A percentile compares a stretch with the other conserved stretches of the same genome.
phyloP scores from a whole-genome alignment of 2,329 filamentous ascomycete genomes.

The Colletotrichum caudatum region DNA sequence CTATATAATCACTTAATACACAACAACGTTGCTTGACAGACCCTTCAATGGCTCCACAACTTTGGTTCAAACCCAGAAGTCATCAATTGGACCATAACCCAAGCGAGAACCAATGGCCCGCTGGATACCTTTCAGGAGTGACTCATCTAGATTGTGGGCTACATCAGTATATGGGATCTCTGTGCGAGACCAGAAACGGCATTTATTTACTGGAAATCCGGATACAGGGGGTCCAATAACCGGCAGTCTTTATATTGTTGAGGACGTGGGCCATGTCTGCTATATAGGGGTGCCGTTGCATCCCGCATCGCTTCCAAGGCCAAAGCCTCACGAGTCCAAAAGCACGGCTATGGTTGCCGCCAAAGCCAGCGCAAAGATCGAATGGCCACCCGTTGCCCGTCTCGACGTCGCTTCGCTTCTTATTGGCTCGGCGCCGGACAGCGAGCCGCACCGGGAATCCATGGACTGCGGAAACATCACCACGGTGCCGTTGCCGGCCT shows the following conservation, averaged over 20 bases:
- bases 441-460: slow-evolving; percentile 10
- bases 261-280: not conserved
- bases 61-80: too few species aligned
- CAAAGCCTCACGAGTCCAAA: not conserved
- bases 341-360: not conserved
- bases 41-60: not conserved
- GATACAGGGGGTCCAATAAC: not conserved
- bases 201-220: too few species aligned
- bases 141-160: not conserved
- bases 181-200: not conserved
- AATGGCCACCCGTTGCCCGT: not conserved
- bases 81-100: not conserved
- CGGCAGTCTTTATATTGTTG: not conserved
- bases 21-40: not conserved
- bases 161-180: not conserved
- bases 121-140: fast-evolving
- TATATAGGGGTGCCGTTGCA: not conserved
- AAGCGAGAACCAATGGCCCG: not conserved
- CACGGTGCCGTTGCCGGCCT: slow-evolving; percentile 23
- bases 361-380: not conserved
- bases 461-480: slow-evolving; percentile 35
- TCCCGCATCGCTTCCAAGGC: not conserved
- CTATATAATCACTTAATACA: not conserved
- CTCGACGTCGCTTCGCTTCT: not conserved
- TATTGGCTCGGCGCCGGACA: not conserved